These are phyloP conservation scores for Tylopilus sp. DNA, from an alignment of 1,284 basidiomycete genomes.

Conservation along the genomic window DNA sequence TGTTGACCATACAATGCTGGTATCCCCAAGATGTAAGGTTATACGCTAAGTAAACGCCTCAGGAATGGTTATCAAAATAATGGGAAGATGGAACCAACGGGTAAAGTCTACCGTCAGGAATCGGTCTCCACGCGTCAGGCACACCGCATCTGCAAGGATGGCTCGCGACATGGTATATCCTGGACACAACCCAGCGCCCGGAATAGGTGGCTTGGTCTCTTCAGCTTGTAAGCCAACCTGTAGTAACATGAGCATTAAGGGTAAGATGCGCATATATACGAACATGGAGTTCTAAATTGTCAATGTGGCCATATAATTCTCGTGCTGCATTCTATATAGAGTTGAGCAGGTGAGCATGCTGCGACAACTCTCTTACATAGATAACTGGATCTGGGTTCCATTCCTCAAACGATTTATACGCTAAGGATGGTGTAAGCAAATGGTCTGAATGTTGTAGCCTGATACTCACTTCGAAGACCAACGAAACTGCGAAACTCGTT, in stretches of 20 bases:
- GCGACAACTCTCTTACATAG: constrained; percentile 52
- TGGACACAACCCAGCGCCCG: constrained; percentile 88
- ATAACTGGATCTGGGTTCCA: constrained; percentile 83
- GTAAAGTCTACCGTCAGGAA: constrained; percentile 85
- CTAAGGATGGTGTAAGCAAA: constrained; percentile 41
- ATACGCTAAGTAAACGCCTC: constrained; percentile 55
- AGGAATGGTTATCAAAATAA: neutral
- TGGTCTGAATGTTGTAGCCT: neutral
- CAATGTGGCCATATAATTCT: constrained; percentile 77
- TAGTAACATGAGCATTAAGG: neutral
- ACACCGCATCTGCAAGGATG: constrained; percentile 87
- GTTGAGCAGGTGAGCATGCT: constrained; percentile 10
- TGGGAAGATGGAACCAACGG: constrained; percentile 49
- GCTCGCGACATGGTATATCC: constrained; percentile 90
- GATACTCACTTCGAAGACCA: constrained; percentile 56
- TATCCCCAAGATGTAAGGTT: constrained; percentile 86
- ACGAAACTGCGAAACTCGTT: constrained; percentile 76
- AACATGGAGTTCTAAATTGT: constrained; percentile 82
- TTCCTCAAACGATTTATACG: constrained; percentile 73
- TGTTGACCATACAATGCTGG: constrained; percentile 73
- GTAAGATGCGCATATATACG: constrained; percentile 22
- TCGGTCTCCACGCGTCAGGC: constrained; percentile 78
- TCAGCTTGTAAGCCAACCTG: constrained; percentile 83
- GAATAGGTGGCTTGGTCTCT: constrained; percentile 73
- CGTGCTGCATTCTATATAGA: constrained; percentile 68